These are phyloP conservation scores for Saccharomyces kudriavzevii DNA, from an alignment of 805 yeast genomes.

Conservation along the genomic window DNA sequence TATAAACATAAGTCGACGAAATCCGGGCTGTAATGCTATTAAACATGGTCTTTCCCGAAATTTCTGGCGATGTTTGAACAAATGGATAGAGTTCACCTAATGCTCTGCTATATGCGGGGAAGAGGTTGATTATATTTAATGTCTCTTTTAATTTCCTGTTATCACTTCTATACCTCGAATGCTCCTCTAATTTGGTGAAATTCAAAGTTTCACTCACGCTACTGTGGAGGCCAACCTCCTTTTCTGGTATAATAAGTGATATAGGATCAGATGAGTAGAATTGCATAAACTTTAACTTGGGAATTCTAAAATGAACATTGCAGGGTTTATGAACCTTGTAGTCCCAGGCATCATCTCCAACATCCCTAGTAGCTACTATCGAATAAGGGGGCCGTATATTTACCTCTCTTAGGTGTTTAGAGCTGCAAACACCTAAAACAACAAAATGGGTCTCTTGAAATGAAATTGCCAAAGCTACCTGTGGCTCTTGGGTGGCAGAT, in stretches of 20 bases:
- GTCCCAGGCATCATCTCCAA: constrained; percentile 2
- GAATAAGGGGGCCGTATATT: constrained; percentile 11
- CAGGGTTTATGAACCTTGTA: constrained; percentile 10
- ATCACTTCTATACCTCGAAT: constrained; percentile 10
- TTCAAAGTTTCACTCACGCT: constrained; percentile 5
- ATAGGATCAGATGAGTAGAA: constrained; percentile 73
- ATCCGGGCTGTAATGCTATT: neutral
- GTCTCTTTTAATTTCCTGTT: constrained; percentile 11
- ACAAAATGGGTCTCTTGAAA: constrained; percentile 17
- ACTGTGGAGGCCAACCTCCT: constrained; percentile 9
- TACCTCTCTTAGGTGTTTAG: neutral
- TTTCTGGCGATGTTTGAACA: constrained; percentile 3
- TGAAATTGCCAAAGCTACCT: constrained; percentile 11
- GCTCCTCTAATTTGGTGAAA: constrained; percentile 6
- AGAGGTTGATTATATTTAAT: constrained; percentile 18
- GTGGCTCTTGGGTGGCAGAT: constrained; percentile 4
- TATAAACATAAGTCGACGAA: constrained; percentile 5
- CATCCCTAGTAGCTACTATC: constrained; percentile 4
- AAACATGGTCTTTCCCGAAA: constrained; percentile 2
- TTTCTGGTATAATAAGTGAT: constrained; percentile 42
- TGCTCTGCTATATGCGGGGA: constrained; percentile 14
- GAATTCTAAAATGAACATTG: constrained; percentile 60
- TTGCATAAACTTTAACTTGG: constrained; percentile 61
- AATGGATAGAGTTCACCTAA: constrained; percentile 12
- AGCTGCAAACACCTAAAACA: constrained; percentile 13